phyloP scores from a whole-genome alignment of 75 land plant genomes.

The Pinus taeda region DNA sequence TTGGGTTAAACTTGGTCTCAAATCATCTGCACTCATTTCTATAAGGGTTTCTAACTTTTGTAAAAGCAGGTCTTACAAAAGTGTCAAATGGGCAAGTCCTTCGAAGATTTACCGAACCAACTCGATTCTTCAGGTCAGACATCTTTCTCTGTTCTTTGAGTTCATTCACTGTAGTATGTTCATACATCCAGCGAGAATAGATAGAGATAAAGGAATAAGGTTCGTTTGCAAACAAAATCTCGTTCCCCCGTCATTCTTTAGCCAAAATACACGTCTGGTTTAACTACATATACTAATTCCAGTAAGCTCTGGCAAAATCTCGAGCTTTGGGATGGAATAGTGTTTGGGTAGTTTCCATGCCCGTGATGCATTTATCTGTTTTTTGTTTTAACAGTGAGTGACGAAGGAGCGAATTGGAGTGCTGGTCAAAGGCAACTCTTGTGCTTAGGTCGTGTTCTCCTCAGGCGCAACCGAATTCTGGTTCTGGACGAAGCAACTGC shows the following conservation, averaged over 20 bases:
- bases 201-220: not conserved
- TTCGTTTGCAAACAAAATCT: not conserved
- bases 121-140: conserved; percentile 73
- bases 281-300: not conserved
- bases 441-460: conserved; percentile 82
- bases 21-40: no score
- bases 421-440: conserved; percentile 95
- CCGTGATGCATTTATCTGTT: not conserved
- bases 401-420: conserved; percentile 94
- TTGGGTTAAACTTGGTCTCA: not conserved
- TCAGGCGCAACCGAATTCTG: conserved; percentile 61
- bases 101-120: conserved; percentile 48
- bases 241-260: not conserved
- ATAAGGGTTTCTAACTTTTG: no score
- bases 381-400: conserved; percentile 46
- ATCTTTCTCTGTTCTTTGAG: not conserved
- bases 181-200: not conserved
- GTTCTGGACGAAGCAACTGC: conserved; percentile 97
- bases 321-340: not conserved
- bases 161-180: not conserved
- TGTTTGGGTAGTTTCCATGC: not conserved
- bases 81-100: conserved; percentile 60
- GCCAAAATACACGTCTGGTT: not conserved
- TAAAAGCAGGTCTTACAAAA: conserved; percentile 65
- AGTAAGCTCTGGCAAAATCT: not conserved